These are phyloP conservation scores for Spiromastix sp. DNA, from an alignment of 2,329 filamentous ascomycete species.

Conservation along the genomic window DNA sequence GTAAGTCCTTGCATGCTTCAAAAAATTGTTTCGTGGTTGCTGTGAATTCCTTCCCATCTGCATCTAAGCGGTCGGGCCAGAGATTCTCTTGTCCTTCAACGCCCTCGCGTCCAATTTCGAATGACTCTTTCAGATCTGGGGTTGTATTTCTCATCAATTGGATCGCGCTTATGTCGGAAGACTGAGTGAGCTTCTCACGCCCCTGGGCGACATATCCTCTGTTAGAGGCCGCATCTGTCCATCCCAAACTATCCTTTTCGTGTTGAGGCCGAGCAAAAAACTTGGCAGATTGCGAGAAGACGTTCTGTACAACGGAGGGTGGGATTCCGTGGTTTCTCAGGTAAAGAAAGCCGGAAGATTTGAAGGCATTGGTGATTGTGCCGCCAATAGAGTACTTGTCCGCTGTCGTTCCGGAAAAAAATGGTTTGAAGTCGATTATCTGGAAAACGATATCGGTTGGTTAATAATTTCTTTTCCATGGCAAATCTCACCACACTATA, in stretches of 20 bases:
- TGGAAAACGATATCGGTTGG: conserved; percentile 23
- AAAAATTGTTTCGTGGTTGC: conserved; percentile 66
- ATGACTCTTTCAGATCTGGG: conserved; percentile 46
- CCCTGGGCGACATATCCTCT: conserved; percentile 62
- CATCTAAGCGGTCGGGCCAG: conserved; percentile 55
- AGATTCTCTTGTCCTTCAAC: conserved; percentile 58
- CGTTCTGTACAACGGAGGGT: conserved; percentile 44
- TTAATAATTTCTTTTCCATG: neutral
- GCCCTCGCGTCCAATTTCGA: conserved; percentile 53
- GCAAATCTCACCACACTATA: too few species aligned
- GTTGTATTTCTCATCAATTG: conserved; percentile 44
- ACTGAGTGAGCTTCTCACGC: conserved; percentile 59
- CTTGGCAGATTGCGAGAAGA: conserved; percentile 57
- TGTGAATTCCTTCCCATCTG: conserved; percentile 53
- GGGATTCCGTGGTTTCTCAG: conserved; percentile 69
- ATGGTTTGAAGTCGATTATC: conserved; percentile 70
- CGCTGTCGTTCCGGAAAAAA: conserved; percentile 51
- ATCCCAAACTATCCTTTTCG: conserved; percentile 56
- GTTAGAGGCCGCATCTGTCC: conserved; percentile 64
- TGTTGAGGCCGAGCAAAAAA: conserved; percentile 58
- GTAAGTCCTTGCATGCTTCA: conserved; percentile 60
- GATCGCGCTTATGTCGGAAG: conserved; percentile 47
- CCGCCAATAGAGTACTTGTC: conserved; percentile 57
- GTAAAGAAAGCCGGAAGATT: conserved; percentile 81
- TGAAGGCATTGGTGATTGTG: conserved; percentile 69